phyloP scores from a whole-genome alignment of 1,284 basidiomycete genomes.

The Hymenochaete sp. region DNA sequence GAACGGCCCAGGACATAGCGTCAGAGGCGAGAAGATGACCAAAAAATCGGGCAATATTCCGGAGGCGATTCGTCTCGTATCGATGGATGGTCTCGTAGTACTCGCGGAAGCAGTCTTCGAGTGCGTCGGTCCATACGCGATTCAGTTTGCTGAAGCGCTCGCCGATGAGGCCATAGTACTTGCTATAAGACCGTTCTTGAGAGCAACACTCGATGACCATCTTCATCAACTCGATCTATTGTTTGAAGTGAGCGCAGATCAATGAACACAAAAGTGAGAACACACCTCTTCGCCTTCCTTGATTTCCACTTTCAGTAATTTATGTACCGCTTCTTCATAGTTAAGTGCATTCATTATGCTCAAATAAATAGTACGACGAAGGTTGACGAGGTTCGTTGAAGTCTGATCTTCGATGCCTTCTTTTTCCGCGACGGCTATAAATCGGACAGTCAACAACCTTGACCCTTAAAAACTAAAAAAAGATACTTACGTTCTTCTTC shows the following conservation, averaged over 20 bases:
- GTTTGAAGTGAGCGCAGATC: background rate
- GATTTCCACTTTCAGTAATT: conserved; percentile 89
- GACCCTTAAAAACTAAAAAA: conserved; percentile 13
- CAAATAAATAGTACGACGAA: conserved; percentile 90
- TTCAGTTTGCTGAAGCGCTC: conserved; percentile 97
- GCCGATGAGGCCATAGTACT: conserved; percentile 92
- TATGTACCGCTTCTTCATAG: conserved; percentile 98
- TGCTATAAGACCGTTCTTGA: conserved; percentile 94
- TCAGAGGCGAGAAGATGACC: conserved; percentile 85
- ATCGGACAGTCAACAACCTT: conserved; percentile 16
- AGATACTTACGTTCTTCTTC: conserved; percentile 41
- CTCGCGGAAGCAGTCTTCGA: conserved; percentile 80
- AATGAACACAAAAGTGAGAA: background rate
- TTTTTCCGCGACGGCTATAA: conserved; percentile 58
- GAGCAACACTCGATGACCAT: conserved; percentile 99
- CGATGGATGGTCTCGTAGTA: conserved; percentile 98
- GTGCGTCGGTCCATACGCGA: conserved; percentile 85
- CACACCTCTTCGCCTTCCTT: conserved; percentile 85
- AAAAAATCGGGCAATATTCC: conserved; percentile 96
- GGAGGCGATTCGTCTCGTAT: conserved; percentile 95
- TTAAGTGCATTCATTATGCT: conserved; percentile 98
- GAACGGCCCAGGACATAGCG: conserved; percentile 81
- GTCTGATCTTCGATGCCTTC: conserved; percentile 92
- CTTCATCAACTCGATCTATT: conserved; percentile 88
- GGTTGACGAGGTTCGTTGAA: conserved; percentile 91